Percentiles rank a stretch among this genome's conserved stretches.
phyloP scores from a whole-genome alignment of 441 rosid species.

The Syzygium syzygioides region DNA sequence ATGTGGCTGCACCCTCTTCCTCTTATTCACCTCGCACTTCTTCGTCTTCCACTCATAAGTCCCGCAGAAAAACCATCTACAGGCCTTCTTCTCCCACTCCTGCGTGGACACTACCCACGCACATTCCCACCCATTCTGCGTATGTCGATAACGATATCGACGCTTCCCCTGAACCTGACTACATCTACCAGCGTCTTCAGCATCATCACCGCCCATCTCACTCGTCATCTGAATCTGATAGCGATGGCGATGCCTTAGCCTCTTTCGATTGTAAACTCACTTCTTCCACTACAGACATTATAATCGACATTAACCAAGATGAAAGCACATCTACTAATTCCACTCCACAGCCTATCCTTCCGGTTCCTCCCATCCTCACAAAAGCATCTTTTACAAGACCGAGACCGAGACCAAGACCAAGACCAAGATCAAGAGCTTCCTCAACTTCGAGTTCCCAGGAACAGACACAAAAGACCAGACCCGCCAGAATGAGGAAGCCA shows the following conservation, averaged over 20 bases:
- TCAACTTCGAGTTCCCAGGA: not conserved
- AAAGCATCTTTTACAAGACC: not conserved
- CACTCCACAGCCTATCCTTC: not conserved
- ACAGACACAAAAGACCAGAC: not conserved
- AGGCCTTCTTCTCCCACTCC: slow-evolving; percentile 2
- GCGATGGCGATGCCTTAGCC: not conserved
- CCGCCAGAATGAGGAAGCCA: not conserved
- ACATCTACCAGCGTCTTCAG: not conserved
- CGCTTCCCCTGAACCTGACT: not conserved
- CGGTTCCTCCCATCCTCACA: not conserved
- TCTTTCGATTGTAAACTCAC: not conserved
- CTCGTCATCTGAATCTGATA: not conserved
- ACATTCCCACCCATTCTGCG: not conserved
- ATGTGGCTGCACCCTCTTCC: not conserved
- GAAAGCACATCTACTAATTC: not conserved
- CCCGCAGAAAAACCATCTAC: slow-evolving; percentile 4
- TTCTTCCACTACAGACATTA: not conserved
- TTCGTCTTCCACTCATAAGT: not conserved
- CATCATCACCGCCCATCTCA: not conserved
- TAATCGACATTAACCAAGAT: slow-evolving; percentile 1
- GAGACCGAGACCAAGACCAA: not conserved
- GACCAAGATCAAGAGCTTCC: not conserved
- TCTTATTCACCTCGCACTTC: not conserved
- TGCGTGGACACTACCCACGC: not conserved
- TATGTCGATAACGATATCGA: not conserved